phyloP scores from a whole-genome alignment of 2,329 filamentous ascomycete genomes.

The Fusarium devonianum region DNA sequence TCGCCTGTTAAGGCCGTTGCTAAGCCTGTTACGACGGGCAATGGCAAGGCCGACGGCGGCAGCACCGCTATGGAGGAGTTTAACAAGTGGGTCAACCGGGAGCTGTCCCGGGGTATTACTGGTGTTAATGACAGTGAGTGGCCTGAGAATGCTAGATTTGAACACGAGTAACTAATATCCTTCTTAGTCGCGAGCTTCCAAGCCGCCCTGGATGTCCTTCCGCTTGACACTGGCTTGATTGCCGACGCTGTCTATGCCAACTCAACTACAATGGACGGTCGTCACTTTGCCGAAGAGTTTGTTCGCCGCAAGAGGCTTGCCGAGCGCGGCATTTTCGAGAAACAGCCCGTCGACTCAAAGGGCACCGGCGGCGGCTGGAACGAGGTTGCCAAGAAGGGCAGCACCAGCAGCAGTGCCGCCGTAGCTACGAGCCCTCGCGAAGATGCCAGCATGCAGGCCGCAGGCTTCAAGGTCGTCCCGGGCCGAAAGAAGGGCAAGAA shows the following conservation, averaged over 20 bases:
- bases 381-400: conserved; percentile 95
- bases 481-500: conserved; percentile 92
- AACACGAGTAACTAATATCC: conserved; percentile 43
- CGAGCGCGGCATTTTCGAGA: conserved; percentile 87
- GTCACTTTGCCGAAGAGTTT: conserved; percentile 94
- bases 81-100: conserved; percentile 86
- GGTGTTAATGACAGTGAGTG: conserved; percentile 61
- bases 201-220: conserved; percentile 75
- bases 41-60: conserved; percentile 48
- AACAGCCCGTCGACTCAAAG: conserved; percentile 64
- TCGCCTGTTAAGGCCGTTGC: conserved; percentile 58
- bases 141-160: not conserved
- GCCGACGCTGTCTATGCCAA: conserved; percentile 88
- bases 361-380: conserved; percentile 78
- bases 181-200: conserved; percentile 79
- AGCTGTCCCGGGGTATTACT: conserved; percentile 76
- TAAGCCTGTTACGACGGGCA: conserved; percentile 58
- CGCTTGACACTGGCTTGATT: conserved; percentile 80
- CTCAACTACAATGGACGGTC: conserved; percentile 88
- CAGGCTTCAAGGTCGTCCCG: conserved; percentile 88
- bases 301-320: conserved; percentile 91
- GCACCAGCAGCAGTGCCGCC: conserved; percentile 46
- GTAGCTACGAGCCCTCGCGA: conserved; percentile 50
- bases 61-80: conserved; percentile 83
- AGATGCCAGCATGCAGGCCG: conserved; percentile 53